A percentile compares a stretch with the other conserved stretches of the same genome.
Conservation (phyloP, 768 basidiomycete genomes). For the Leccinum sublutescens region DNA sequence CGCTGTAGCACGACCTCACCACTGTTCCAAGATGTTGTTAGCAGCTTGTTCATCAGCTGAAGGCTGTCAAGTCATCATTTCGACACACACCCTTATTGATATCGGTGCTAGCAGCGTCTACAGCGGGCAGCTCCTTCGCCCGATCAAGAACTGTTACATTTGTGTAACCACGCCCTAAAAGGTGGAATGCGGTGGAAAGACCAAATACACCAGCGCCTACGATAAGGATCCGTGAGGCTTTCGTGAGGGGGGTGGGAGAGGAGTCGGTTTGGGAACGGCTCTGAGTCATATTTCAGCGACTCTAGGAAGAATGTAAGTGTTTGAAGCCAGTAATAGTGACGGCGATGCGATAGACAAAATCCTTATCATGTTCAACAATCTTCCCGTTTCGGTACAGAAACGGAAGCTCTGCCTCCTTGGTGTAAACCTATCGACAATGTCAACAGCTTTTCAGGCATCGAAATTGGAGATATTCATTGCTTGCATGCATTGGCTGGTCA, state of each 20-base stretch:
- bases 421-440: background rate
- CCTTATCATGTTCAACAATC: background rate
- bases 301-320: background rate
- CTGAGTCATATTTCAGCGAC: slow-evolving; percentile 5
- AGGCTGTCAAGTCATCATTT: background rate
- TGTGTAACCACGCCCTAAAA: slow-evolving; percentile 66
- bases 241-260: background rate
- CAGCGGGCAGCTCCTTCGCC: slow-evolving; percentile 66
- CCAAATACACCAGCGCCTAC: slow-evolving; percentile 87
- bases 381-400: background rate
- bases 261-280: background rate
- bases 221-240: slow-evolving; percentile 44
- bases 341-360: background rate
- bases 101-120: slow-evolving; percentile 73
- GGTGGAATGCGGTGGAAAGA: slow-evolving; percentile 79
- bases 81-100: slow-evolving; percentile 37
- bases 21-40: slow-evolving; percentile 41
- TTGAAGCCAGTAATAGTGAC: background rate
- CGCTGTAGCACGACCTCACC: slow-evolving; percentile 71
- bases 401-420: background rate
- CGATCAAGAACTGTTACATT: slow-evolving; percentile 77
- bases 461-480: background rate
- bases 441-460: background rate
- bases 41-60: background rate
- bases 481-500: background rate